A percentile compares a stretch with the other conserved stretches of the same genome.
These are phyloP conservation scores for Danielozyma ontarioensis DNA, from an alignment of 805 yeast species.

Conservation along the genomic window DNA sequence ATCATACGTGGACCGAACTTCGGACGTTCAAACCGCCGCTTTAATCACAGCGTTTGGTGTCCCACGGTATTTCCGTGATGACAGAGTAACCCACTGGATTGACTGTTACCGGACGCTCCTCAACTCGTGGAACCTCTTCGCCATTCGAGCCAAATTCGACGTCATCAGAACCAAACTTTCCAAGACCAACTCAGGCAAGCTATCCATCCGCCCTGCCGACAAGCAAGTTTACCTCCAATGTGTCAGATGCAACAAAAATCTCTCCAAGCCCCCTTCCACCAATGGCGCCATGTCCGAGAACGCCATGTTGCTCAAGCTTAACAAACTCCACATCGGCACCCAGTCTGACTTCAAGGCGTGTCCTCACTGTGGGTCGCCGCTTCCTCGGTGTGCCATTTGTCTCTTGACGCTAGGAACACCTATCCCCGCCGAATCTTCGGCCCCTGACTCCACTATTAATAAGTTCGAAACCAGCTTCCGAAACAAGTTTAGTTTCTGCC, in stretches of 20 bases:
- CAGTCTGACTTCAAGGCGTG: slow-evolving; percentile 46
- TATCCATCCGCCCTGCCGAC: slow-evolving; percentile 48
- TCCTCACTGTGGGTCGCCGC: slow-evolving; percentile 81
- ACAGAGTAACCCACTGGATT: slow-evolving; percentile 74
- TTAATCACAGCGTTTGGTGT: slow-evolving; percentile 74
- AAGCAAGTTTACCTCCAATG: slow-evolving; percentile 82
- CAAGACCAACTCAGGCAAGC: slow-evolving; percentile 41
- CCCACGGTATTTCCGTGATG: slow-evolving; percentile 76
- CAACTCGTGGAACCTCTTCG: slow-evolving; percentile 77
- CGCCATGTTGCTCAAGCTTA: slow-evolving; percentile 20
- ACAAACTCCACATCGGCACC: slow-evolving; percentile 9
- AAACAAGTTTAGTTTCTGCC: slow-evolving; percentile 89
- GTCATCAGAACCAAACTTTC: slow-evolving; percentile 68
- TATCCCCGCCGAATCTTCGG: slow-evolving; percentile 37
- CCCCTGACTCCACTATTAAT: slow-evolving; percentile 6
- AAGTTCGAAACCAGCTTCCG: slow-evolving; percentile 44
- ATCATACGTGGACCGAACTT: slow-evolving; percentile 79
- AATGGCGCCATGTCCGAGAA: slow-evolving; percentile 29
- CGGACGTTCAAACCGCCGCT: slow-evolving; percentile 91
- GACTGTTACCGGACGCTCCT: slow-evolving; percentile 60
- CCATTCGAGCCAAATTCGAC: slow-evolving; percentile 80
- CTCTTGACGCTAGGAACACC: slow-evolving; percentile 71
- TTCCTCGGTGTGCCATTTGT: slow-evolving; percentile 91
- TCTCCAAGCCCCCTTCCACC: slow-evolving; percentile 34
- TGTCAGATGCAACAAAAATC: slow-evolving; percentile 71